Conservation (phyloP, 345 rosid species). For the Eucalyptus regnans region DNA sequence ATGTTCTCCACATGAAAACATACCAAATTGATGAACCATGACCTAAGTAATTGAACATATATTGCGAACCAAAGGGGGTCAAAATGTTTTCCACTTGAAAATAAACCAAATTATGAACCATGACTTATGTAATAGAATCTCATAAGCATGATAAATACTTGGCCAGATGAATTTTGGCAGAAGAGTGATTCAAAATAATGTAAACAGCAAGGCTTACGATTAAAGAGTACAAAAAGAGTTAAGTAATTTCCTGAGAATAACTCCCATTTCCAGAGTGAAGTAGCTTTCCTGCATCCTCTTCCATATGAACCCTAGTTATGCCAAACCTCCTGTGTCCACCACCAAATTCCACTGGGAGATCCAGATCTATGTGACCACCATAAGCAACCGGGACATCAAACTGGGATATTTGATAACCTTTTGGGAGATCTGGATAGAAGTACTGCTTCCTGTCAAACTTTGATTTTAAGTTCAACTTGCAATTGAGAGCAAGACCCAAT, state of each 20-base stretch:
- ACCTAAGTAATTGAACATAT: neutral
- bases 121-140: neutral
- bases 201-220: neutral
- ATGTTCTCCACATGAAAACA: neutral
- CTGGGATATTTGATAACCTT: conserved; percentile 94
- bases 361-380: conserved; percentile 70
- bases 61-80: neutral
- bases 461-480: conserved; percentile 67
- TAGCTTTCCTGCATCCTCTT: conserved; percentile 95
- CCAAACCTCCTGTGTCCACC: conserved; percentile 90
- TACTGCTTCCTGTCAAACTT: conserved; percentile 96
- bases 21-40: neutral
- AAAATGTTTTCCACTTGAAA: neutral
- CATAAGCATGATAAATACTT: neutral
- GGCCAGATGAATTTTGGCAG: neutral
- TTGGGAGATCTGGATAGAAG: conserved; percentile 95
- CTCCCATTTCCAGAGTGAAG: conserved; percentile 68
- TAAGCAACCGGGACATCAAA: conserved; percentile 88
- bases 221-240: neutral
- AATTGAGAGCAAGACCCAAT: conserved; percentile 82
- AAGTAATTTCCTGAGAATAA: conserved; percentile 52
- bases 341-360: conserved; percentile 82
- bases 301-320: conserved; percentile 94
- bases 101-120: neutral
- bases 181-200: neutral